Conservation (phyloP, 1,284 basidiomycete species). For the Phaffia rhodozyma region DNA sequence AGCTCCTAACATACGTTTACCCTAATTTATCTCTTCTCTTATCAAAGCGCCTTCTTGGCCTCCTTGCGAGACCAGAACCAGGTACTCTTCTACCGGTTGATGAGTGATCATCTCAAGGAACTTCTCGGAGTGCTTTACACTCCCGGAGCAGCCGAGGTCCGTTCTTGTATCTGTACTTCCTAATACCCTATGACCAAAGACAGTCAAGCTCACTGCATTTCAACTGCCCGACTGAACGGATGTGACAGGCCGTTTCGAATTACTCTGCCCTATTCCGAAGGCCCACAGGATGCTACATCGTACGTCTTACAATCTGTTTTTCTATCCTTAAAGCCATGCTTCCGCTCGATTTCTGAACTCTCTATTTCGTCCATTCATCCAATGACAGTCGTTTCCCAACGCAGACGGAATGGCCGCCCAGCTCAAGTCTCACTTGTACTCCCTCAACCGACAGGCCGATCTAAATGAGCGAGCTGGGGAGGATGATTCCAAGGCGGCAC, state of each 20-base stretch:
- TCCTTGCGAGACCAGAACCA: conserved; percentile 44
- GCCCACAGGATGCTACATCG: conserved; percentile 33
- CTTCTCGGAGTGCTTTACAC: conserved; percentile 61
- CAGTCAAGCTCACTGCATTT: neutral
- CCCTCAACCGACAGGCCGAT: conserved; percentile 44
- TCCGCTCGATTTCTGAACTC: conserved; percentile 33
- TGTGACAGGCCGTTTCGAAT: conserved; percentile 41
- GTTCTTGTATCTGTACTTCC: neutral
- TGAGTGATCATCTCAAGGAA: conserved; percentile 56
- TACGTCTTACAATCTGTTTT: neutral
- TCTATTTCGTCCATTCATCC: neutral
- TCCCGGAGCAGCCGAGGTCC: conserved; percentile 34
- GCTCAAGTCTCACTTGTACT: conserved; percentile 33
- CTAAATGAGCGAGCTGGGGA: conserved; percentile 32
- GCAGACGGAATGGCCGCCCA: conserved; percentile 51
- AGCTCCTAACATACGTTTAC: neutral
- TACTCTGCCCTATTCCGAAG: conserved; percentile 72
- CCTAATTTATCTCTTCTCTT: conserved; percentile 16
- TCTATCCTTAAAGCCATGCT: neutral
- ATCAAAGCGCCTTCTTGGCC: conserved; percentile 38
- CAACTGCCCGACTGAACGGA: neutral
- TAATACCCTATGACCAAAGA: neutral
- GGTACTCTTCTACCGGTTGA: conserved; percentile 61
- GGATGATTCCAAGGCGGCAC: conserved; percentile 11
- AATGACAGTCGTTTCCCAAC: conserved; percentile 43